Percentiles rank a stretch among this genome's conserved stretches.
Conservation (phyloP, 805 yeast species). For the Metschnikowia reukaufii region DNA sequence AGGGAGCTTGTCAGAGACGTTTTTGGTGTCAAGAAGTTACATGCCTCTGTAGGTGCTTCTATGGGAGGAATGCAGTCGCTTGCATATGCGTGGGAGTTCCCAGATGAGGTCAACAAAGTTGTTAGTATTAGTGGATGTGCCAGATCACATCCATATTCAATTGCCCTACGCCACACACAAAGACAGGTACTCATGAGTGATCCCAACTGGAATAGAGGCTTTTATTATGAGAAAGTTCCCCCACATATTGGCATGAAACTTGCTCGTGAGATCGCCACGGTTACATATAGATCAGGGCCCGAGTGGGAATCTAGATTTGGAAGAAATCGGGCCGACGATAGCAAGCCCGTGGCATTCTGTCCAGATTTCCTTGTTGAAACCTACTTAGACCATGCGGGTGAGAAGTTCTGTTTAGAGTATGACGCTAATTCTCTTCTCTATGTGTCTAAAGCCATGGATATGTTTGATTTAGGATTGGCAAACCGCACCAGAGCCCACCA, state of each 20-base stretch:
- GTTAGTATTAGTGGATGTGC: slow-evolving; percentile 91
- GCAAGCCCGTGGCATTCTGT: slow-evolving; percentile 79
- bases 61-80: slow-evolving; percentile 99
- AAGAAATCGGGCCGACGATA: slow-evolving; percentile 79
- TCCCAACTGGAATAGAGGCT: slow-evolving; percentile 92
- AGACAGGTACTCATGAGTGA: slow-evolving; percentile 93
- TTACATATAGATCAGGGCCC: slow-evolving; percentile 92
- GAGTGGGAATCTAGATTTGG: slow-evolving; percentile 96
- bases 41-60: slow-evolving; percentile 85
- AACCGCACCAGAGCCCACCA: slow-evolving; percentile 46
- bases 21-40: slow-evolving; percentile 61
- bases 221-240: slow-evolving; percentile 74
- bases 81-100: slow-evolving; percentile 82
- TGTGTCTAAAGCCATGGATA: slow-evolving; percentile 91
- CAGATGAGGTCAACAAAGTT: slow-evolving; percentile 69
- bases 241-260: slow-evolving; percentile 96
- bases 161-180: slow-evolving; percentile 91
- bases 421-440: slow-evolving; percentile 88
- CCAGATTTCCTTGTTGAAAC: slow-evolving; percentile 93
- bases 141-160: slow-evolving; percentile 88
- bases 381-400: slow-evolving; percentile 92
- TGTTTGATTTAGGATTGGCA: slow-evolving; percentile 70
- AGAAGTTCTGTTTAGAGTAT: slow-evolving; percentile 85
- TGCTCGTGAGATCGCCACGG: slow-evolving; percentile 91
- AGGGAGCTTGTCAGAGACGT: slow-evolving; percentile 61